A percentile compares a stretch with the other conserved stretches of the same genome.
These are phyloP conservation scores for Apophysomyces trapeziformis DNA, from an alignment of 371 early-diverging fungal species.

Conservation along the genomic window DNA sequence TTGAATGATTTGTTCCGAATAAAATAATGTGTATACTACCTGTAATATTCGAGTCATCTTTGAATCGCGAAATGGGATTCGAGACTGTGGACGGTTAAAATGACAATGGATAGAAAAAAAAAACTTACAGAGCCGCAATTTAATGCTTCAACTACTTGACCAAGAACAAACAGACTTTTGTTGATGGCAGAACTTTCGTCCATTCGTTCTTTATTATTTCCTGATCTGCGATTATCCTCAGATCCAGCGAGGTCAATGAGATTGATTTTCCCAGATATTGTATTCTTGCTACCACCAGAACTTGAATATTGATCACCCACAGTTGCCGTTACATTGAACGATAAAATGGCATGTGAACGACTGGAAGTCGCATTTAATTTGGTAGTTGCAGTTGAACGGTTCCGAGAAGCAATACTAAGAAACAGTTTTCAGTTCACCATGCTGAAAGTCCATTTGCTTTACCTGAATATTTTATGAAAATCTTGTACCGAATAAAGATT, in stretches of 20 bases:
- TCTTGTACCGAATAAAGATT: slow-evolving; percentile 50
- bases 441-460: slow-evolving; percentile 14
- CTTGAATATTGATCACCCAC: slow-evolving; percentile 13
- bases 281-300: slow-evolving; percentile 12
- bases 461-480: slow-evolving; percentile 51
- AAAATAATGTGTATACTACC: slow-evolving; percentile 19
- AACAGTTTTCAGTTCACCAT: background rate
- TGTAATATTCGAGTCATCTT: slow-evolving; percentile 79
- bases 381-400: slow-evolving; percentile 69
- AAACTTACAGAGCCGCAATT: slow-evolving; percentile 51
- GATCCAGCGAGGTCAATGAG: slow-evolving; percentile 80
- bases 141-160: slow-evolving; percentile 75
- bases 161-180: slow-evolving; percentile 74
- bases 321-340: slow-evolving; percentile 32
- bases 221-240: slow-evolving; percentile 78
- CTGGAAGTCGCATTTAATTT: slow-evolving; percentile 67
- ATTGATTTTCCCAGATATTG: slow-evolving; percentile 55
- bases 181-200: slow-evolving; percentile 77
- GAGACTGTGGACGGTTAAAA: slow-evolving; percentile 21
- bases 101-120: background rate
- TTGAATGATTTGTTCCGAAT: background rate
- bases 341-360: slow-evolving; percentile 69
- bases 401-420: slow-evolving; percentile 42
- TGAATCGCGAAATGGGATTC: slow-evolving; percentile 78
- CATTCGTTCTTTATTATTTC: slow-evolving; percentile 64